Evolutionary conservation across 2,329 filamentous ascomycete species (phyloP).

Genomic region (Fusarium nodosum): DNA sequence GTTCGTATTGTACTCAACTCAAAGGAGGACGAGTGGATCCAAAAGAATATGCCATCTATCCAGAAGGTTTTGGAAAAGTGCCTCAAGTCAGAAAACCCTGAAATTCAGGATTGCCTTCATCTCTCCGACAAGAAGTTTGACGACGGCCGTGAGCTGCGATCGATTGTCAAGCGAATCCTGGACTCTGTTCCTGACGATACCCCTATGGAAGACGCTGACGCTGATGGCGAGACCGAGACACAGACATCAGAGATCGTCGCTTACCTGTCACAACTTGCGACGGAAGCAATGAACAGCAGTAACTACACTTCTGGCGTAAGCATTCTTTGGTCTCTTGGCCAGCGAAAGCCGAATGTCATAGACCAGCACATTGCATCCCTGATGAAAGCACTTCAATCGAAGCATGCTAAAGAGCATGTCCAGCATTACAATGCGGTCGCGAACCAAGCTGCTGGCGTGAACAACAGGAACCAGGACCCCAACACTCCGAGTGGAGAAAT

Average conservation of each 20-base stretch:
- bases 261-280: constrained; percentile 86
- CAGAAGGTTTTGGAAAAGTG: constrained; percentile 93
- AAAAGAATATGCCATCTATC: constrained; percentile 79
- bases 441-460: constrained; percentile 62
- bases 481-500: constrained; percentile 68
- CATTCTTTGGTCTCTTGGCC: constrained; percentile 90
- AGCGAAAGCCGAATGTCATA: constrained; percentile 86
- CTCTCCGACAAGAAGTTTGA: constrained; percentile 77
- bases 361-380: constrained; percentile 89
- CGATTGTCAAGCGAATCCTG: constrained; percentile 84
- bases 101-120: constrained; percentile 94
- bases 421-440: constrained; percentile 75
- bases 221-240: constrained; percentile 84
- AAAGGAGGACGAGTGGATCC: constrained; percentile 91
- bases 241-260: constrained; percentile 89
- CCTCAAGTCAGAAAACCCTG: constrained; percentile 87
- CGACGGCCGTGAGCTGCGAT: constrained; percentile 77
- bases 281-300: constrained; percentile 83
- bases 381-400: constrained; percentile 93
- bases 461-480: constrained; percentile 65
- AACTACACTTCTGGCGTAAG: constrained; percentile 93
- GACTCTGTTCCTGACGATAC: constrained; percentile 86
- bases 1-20: constrained; percentile 89
- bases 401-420: constrained; percentile 94
- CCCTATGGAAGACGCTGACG: constrained; percentile 81